Evolutionary conservation across 2,329 filamentous ascomycete genomes (phyloP).

Genomic region (Aspergillus caelatus): DNA sequence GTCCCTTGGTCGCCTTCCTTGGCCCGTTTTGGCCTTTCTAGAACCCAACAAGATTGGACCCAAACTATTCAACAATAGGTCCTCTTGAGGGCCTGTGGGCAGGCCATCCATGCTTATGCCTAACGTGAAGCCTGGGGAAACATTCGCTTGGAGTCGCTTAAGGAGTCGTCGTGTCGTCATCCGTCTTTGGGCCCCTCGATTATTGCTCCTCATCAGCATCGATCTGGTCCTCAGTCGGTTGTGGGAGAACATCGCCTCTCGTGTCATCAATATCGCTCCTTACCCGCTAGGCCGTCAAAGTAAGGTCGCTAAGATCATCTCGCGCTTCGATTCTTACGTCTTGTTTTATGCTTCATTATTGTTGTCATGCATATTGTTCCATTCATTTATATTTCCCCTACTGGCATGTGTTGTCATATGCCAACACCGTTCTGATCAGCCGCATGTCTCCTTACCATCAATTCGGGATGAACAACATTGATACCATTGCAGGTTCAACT

Average conservation of each 20-base stretch:
- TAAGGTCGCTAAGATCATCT: neutral
- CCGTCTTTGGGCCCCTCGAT: neutral
- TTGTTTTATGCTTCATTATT: neutral
- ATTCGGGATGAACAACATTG: neutral
- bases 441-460: neutral
- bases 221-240: neutral
- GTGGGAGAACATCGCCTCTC: neutral
- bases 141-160: neutral
- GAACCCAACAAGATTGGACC: slow-evolving; percentile 17
- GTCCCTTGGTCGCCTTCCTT: slow-evolving; percentile 5
- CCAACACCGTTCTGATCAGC: neutral
- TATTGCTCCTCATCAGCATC: neutral
- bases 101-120: slow-evolving; percentile 15
- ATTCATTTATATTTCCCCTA: neutral
- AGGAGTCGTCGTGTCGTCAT: neutral
- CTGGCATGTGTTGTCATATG: neutral
- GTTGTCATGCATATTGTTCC: neutral
- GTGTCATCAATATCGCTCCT: neutral
- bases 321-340: neutral
- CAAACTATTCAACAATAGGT: slow-evolving; percentile 4
- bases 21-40: slow-evolving; percentile 17
- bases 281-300: neutral
- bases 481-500: neutral
- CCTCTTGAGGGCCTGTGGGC: neutral
- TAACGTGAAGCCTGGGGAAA: slow-evolving; percentile 6